Evolutionary conservation across 768 basidiomycete species (phyloP), one percentile per base, ranked within the genome.

Genomic region (Leucocoprinus birnbaumii): DNA sequence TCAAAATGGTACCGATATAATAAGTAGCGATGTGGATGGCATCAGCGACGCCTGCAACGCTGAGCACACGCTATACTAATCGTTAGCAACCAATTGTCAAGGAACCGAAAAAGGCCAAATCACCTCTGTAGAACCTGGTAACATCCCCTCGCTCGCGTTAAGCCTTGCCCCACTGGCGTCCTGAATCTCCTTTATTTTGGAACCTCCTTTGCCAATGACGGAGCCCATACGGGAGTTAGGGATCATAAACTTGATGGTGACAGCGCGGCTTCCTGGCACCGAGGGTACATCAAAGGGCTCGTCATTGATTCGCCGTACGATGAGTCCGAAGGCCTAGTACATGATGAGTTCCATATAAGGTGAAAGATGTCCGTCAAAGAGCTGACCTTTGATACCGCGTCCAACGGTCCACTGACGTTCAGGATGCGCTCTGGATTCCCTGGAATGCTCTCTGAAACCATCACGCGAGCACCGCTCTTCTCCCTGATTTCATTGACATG

Each of bases 181-280:
- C 68, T 99, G 97, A 60, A 99, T 99, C 73, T 99, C 97, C 76
- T 98, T 98, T 70, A 99, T 99, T 72, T 99, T 99, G 35, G 88
- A 87, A 27, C 97, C 97, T 59, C 89, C 91, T 70, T 97, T 98
- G 54, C 97, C 97, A 65, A 99, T 99, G 57, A 98, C 94, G 16
- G 94, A 97, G 40, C 96, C 96, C 96, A 98, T 98, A 56, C 96
- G 89, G 9, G 94, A 95, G 72, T 98, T 98, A 60, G 96, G 96
- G 55, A 98, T 97, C 89, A 98, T 98, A 68, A 94, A 98, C 71
- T 98, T 98, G 80, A 99, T 98, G 26, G 97, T 98, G 52, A 99
- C 97, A 25, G 97, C 96, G 57, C 95, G 85, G 65, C 94, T 97
- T 56, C 97, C 97, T 44, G 97, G 97, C 4, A 98, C 92, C 34